These are phyloP conservation scores for Wickerhamiella cacticola DNA, from an alignment of 805 yeast species.

Conservation along the genomic window DNA sequence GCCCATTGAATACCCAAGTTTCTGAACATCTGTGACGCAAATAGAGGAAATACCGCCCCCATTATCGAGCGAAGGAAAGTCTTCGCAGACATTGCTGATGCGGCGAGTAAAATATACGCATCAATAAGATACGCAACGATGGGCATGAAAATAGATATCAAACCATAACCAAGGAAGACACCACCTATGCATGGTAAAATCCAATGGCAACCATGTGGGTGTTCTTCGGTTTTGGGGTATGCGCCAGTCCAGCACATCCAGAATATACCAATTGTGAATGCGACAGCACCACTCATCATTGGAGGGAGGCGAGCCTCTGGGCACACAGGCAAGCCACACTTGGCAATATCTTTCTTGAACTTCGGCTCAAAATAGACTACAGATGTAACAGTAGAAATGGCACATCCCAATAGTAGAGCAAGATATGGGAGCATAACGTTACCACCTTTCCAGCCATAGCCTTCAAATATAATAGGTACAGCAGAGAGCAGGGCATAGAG, in stretches of 20 bases:
- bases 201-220: conserved; percentile 49
- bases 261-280: conserved; percentile 66
- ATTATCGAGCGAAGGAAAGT: conserved; percentile 54
- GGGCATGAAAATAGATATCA: conserved; percentile 55
- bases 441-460: conserved; percentile 42
- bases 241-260: conserved; percentile 88
- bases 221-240: conserved; percentile 42
- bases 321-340: conserved; percentile 46
- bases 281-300: conserved; percentile 56
- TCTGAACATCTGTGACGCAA: conserved; percentile 57
- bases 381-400: conserved; percentile 43
- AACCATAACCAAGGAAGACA: conserved; percentile 52
- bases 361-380: conserved; percentile 42
- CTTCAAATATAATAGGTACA: conserved; percentile 33
- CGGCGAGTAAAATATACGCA: conserved; percentile 56
- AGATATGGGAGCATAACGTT: conserved; percentile 25
- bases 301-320: conserved; percentile 73
- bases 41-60: conserved; percentile 62
- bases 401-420: conserved; percentile 55
- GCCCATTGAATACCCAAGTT: conserved; percentile 70
- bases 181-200: conserved; percentile 62
- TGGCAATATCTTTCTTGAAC: conserved; percentile 37
- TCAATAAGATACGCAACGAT: conserved; percentile 63
- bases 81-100: conserved; percentile 67
- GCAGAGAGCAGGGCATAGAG: conserved; percentile 30